Conservation (phyloP, 208 protist genomes). For the Acanthamoeba lenticulata region DNA sequence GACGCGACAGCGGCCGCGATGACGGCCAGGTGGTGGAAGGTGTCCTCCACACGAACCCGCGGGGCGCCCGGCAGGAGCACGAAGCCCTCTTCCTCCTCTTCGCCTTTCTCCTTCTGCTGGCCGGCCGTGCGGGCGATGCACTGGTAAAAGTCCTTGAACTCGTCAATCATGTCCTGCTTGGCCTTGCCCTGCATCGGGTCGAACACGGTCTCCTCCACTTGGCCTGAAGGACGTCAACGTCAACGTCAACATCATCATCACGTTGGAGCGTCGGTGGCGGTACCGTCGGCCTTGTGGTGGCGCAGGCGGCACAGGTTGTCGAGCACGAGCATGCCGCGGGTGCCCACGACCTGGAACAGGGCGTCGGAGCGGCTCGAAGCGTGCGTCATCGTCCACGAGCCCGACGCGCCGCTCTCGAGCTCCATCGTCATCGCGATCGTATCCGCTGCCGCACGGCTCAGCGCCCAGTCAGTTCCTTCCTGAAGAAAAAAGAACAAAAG, state of each 20-base stretch:
- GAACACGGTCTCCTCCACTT: slow-evolving; percentile 15
- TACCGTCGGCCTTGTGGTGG: background rate
- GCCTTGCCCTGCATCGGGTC: background rate
- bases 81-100: background rate
- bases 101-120: background rate
- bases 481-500: background rate
- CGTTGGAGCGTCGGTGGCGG: no score
- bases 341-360: slow-evolving; percentile 22
- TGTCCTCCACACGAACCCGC: slow-evolving; percentile 34
- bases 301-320: background rate
- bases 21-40: slow-evolving; percentile 27
- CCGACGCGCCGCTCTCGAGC: slow-evolving; percentile 21
- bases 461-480: no score
- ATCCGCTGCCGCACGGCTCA: no score
- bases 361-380: background rate
- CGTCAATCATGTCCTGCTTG: slow-evolving; percentile 41
- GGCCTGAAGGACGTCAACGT: no score
- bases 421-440: background rate
- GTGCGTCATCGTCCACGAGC: slow-evolving; percentile 6
- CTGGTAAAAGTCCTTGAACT: slow-evolving; percentile 31
- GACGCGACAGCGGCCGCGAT: background rate
- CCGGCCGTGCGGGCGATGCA: background rate
- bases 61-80: background rate
- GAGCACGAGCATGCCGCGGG: slow-evolving; percentile 7
- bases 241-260: no score